Base-by-base conservation (phyloP, 2,329 filamentous ascomycete species). In the Penicillium sp. region DNA sequence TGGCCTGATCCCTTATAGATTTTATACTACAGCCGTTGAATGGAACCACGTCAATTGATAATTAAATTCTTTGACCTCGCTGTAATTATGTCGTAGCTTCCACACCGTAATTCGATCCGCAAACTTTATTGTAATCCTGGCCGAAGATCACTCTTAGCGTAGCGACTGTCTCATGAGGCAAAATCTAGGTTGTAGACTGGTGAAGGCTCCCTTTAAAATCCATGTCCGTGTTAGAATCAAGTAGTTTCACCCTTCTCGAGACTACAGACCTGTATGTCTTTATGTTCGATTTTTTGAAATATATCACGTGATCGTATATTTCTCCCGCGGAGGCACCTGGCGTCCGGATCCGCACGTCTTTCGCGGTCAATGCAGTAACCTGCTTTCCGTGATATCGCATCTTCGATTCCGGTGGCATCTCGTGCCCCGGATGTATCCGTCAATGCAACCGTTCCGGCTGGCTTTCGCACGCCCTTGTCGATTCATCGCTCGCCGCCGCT, bases 381-480 rank as follows among this genome's bases (percentile, higher is more conserved):
- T 36, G 45, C 40, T 55, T 39, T 44, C 47, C 41, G 55, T 46
- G 48, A 53, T 41, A 50, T 53, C 51, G 41, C 30, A 40, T 40
- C 46, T 24, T 50, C 56, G 50, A 51, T 53, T 63, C 63, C 57
- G 62, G 66, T 53, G 64, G 63, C 62, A 52, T 44, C 24, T 20
- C 45, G 49, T 55, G 60, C 61, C 64, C 62, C 63, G 64, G 63
- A 69, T 70, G 66, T 67, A 65, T 67, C 56, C 61, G 60, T 65
- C 69, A 69, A 74, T 75, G 66, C 70, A 67, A 59, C 65, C 63
- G 54, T 62, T 58, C 58, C 62, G 68, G 61, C 65, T 70, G 57
- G 64, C 63, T 43, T 48, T 68, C 53, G 65, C 61, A 50, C 68
- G 65, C 62, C 68, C 69, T 46, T 71, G 69, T 58, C 69, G 70